Evolutionary conservation across 352 stramenopile genomes (phyloP).

Genomic region (Pythium rhizo-oryzae): DNA sequence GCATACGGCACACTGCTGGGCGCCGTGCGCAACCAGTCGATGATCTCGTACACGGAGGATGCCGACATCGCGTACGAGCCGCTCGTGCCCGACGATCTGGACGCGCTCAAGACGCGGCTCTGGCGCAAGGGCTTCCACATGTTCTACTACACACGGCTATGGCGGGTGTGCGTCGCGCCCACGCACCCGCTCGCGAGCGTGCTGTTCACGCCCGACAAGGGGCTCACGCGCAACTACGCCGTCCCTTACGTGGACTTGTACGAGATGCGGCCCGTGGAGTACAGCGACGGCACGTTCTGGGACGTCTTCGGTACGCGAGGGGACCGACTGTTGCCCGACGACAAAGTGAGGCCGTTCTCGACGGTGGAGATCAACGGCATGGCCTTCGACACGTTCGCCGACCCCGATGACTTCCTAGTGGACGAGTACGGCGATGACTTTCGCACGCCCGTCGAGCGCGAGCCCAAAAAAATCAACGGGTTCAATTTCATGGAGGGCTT

Average conservation of each 20-base stretch:
- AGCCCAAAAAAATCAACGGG: conserved; percentile 13
- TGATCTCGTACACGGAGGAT: conserved; percentile 52
- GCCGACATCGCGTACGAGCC: conserved; percentile 35
- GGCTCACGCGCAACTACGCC: conserved; percentile 31
- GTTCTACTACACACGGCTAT: conserved; percentile 39
- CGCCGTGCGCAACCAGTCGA: conserved; percentile 36
- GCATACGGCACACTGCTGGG: conserved; percentile 44
- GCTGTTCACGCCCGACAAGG: conserved; percentile 38
- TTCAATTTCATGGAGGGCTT: conserved; percentile 22
- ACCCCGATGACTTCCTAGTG: conserved; percentile 49
- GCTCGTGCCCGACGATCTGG: conserved; percentile 1
- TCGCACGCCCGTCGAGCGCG: conserved; percentile 26
- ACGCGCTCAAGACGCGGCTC: conserved; percentile 29
- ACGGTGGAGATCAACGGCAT: conserved; percentile 39
- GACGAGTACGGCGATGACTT: conserved; percentile 46
- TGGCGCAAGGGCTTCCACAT: conserved; percentile 43
- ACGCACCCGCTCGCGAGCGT: conserved; percentile 41
- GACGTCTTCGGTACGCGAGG: conserved; percentile 16
- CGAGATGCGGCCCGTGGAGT: conserved; percentile 29
- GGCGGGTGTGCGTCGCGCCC: conserved; percentile 48
- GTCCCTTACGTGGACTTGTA: conserved; percentile 53
- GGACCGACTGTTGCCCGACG: conserved; percentile 27
- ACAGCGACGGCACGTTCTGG: conserved; percentile 2
- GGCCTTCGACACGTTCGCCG: conserved; percentile 42
- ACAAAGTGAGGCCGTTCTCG: conserved; percentile 36